phyloP scores from a whole-genome alignment of 2,329 filamentous ascomycete species.

The Thielaviopsis musarum region DNA sequence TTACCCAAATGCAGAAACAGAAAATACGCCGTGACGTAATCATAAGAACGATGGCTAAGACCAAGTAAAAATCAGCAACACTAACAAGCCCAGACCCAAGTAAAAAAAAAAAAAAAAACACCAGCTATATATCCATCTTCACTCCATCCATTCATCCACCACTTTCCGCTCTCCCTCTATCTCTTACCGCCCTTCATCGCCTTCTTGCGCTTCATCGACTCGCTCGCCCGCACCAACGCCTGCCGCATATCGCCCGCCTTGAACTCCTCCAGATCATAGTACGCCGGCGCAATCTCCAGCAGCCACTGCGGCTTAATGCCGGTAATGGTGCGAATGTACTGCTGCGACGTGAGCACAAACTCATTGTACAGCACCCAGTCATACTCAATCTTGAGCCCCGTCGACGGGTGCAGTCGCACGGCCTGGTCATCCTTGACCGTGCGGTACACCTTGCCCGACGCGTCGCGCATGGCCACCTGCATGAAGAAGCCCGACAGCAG shows the following conservation, averaged over 20 bases:
- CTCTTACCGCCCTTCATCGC: slow-evolving; percentile 28
- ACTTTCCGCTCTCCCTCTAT: slow-evolving; percentile 4
- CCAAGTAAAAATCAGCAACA: background rate
- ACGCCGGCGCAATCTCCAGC: slow-evolving; percentile 79
- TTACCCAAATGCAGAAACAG: background rate
- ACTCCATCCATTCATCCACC: background rate
- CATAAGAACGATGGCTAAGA: background rate
- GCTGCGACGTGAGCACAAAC: slow-evolving; percentile 94
- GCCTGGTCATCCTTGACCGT: slow-evolving; percentile 95
- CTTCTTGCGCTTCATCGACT: slow-evolving; percentile 43
- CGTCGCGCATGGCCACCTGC: slow-evolving; percentile 93
- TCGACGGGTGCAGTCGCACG: slow-evolving; percentile 85
- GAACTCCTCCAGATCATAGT: slow-evolving; percentile 77
- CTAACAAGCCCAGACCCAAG: background rate
- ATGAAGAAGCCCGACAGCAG: slow-evolving; percentile 96
- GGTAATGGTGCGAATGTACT: slow-evolving; percentile 91
- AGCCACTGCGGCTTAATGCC: slow-evolving; percentile 89
- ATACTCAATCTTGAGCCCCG: slow-evolving; percentile 70
- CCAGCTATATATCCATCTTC: background rate
- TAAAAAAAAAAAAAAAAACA: slow-evolving; percentile 1
- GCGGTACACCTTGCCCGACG: slow-evolving; percentile 73
- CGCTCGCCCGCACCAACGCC: slow-evolving; percentile 37
- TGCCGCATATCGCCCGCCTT: slow-evolving; percentile 74
- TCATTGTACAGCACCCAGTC: slow-evolving; percentile 99
- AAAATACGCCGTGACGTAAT: background rate